phyloP scores from a whole-genome alignment of 768 basidiomycete species.

The Pleurotus platypus region DNA sequence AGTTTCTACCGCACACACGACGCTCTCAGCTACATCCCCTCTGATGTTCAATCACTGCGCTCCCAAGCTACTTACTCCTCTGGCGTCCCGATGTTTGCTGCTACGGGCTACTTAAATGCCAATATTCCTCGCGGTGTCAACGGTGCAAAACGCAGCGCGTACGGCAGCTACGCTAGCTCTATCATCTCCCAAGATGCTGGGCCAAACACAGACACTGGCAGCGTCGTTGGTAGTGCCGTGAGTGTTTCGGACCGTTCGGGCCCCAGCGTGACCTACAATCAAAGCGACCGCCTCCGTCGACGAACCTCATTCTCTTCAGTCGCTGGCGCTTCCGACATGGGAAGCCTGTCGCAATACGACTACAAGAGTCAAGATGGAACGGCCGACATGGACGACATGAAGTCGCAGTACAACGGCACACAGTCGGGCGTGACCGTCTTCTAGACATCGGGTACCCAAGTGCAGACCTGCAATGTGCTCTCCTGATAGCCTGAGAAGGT shows the following conservation, averaged over 20 bases:
- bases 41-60: conserved; percentile 91
- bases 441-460: conserved; percentile 36
- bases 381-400: conserved; percentile 80
- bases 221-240: conserved; percentile 53
- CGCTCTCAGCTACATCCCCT: conserved; percentile 89
- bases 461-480: neutral
- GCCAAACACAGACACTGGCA: conserved; percentile 57
- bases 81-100: conserved; percentile 80
- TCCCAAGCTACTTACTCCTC: conserved; percentile 97
- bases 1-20: conserved; percentile 96
- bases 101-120: conserved; percentile 66
- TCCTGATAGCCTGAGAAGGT: neutral
- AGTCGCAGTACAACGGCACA: conserved; percentile 83
- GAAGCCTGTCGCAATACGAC: conserved; percentile 72
- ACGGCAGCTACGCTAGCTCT: conserved; percentile 83
- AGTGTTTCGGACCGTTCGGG: conserved; percentile 30
- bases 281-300: conserved; percentile 83
- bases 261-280: conserved; percentile 75
- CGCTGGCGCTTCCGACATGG: conserved; percentile 72
- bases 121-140: conserved; percentile 60
- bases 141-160: conserved; percentile 71
- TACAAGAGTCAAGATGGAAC: conserved; percentile 91
- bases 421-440: conserved; percentile 86
- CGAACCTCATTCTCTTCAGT: conserved; percentile 73
- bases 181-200: conserved; percentile 91